A percentile compares a stretch with the other conserved stretches of the same genome.
Evolutionary conservation across 2,329 filamentous ascomycete species (phyloP).

Genomic region (Ceratocystis destructans): DNA sequence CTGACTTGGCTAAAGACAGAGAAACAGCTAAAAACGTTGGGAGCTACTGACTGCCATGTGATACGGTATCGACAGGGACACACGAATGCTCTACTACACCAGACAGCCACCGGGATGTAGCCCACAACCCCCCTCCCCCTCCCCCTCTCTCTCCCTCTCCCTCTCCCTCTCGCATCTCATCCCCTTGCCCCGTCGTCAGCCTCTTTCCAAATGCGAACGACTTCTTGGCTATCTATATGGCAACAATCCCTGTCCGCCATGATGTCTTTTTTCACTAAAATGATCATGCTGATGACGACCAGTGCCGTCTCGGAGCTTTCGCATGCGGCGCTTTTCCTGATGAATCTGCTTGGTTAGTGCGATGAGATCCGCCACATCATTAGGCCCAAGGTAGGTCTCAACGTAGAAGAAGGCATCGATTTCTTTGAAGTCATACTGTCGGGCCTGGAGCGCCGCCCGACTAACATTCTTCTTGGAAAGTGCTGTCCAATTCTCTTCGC

Average conservation of each 20-base stretch:
- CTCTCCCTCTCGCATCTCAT: no score
- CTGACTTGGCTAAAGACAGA: no score
- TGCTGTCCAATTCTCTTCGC: slow-evolving; percentile 76
- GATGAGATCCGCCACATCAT: slow-evolving; percentile 10
- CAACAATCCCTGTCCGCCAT: background rate
- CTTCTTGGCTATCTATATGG: background rate
- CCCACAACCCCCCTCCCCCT: no score
- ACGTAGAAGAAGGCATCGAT: slow-evolving; percentile 83
- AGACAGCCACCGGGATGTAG: no score
- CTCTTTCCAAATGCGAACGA: background rate
- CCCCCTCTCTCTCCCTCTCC: no score
- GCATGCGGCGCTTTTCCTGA: slow-evolving; percentile 9
- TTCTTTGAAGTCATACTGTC: slow-evolving; percentile 83
- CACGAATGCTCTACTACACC: no score
- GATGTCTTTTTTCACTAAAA: background rate
- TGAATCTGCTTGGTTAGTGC: slow-evolving; percentile 13
- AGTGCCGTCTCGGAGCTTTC: background rate
- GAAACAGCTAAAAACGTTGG: no score
- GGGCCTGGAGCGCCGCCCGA: slow-evolving; percentile 70
- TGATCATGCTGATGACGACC: background rate
- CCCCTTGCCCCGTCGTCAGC: background rate
- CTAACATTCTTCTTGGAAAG: slow-evolving; percentile 86
- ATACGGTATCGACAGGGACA: no score
- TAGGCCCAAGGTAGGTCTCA: slow-evolving; percentile 59
- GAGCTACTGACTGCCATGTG: no score